Evolutionary conservation across 257 asterid species (phyloP).

Genomic region (Lavandula angustifolia): DNA sequence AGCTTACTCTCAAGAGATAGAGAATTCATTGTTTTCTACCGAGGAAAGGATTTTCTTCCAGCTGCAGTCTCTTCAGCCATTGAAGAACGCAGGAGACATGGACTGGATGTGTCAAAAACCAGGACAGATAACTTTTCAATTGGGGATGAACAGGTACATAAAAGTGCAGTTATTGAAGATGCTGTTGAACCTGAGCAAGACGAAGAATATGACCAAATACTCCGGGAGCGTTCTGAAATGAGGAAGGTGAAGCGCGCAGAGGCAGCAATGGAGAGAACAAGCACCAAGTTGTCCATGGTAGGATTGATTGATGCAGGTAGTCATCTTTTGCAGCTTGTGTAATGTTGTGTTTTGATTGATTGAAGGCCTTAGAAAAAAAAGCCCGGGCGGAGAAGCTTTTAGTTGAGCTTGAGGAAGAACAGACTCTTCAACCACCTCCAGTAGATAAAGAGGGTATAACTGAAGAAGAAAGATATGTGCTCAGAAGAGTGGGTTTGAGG

Average conservation of each 20-base stretch:
- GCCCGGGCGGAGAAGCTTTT: constrained; percentile 77
- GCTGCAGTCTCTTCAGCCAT: constrained; percentile 87
- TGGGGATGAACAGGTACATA: constrained; percentile 32
- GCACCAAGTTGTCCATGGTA: constrained; percentile 64
- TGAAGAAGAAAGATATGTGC: constrained; percentile 95
- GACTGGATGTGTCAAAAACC: constrained; percentile 36
- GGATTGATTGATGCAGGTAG: constrained; percentile 32
- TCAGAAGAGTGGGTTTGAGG: constrained; percentile 88
- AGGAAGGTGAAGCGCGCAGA: constrained; percentile 44
- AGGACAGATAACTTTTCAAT: constrained; percentile 29
- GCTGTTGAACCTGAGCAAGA: constrained; percentile 41
- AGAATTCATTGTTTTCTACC: constrained; percentile 84
- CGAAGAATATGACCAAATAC: constrained; percentile 31
- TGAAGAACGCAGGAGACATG: constrained; percentile 68
- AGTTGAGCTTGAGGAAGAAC: constrained; percentile 59
- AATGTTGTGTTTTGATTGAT: constrained; percentile 35
- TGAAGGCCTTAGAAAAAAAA: constrained; percentile 80
- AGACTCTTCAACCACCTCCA: constrained; percentile 56
- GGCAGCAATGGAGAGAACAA: constrained; percentile 57
- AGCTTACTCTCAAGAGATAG: constrained; percentile 86
- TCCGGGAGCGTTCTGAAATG: constrained; percentile 36
- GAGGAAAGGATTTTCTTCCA: constrained; percentile 98
- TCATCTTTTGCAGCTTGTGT: constrained; percentile 25
- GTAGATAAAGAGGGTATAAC: constrained; percentile 91
- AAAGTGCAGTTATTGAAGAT: constrained; percentile 30